Evolutionary conservation across 2,329 filamentous ascomycete genomes (phyloP).

Genomic region (Coniochaeta sp.): DNA sequence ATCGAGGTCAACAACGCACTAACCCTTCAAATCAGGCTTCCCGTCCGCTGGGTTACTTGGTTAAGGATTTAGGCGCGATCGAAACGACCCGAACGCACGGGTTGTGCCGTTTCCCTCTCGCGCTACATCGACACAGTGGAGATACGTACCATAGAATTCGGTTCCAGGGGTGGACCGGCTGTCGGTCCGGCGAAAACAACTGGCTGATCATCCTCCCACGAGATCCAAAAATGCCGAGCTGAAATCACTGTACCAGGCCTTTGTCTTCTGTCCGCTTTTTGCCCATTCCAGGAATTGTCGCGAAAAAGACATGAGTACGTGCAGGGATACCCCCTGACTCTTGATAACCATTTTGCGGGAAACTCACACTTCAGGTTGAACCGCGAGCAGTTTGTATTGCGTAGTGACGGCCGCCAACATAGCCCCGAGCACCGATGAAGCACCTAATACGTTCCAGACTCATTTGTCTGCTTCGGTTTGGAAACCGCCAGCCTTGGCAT

Average conservation of each 20-base stretch:
- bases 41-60: background rate
- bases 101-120: background rate
- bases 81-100: background rate
- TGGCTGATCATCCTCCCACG: background rate
- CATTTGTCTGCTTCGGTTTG: background rate
- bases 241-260: background rate
- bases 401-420: too few relatives aligned
- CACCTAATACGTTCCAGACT: background rate
- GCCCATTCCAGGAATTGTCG: constrained; percentile 1
- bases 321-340: background rate
- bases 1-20: background rate
- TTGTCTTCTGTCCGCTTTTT: background rate
- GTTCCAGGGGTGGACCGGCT: background rate
- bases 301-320: background rate
- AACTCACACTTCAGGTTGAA: background rate
- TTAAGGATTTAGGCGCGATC: background rate
- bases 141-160: too few relatives aligned
- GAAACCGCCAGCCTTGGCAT: background rate
- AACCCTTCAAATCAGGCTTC: background rate
- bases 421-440: background rate
- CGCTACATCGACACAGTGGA: background rate
- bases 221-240: background rate
- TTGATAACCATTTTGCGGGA: background rate
- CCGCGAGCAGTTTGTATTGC: too few relatives aligned
- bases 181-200: background rate